Conservation (phyloP, 345 rosid genomes). For the Bruguiera parviflora region DNA sequence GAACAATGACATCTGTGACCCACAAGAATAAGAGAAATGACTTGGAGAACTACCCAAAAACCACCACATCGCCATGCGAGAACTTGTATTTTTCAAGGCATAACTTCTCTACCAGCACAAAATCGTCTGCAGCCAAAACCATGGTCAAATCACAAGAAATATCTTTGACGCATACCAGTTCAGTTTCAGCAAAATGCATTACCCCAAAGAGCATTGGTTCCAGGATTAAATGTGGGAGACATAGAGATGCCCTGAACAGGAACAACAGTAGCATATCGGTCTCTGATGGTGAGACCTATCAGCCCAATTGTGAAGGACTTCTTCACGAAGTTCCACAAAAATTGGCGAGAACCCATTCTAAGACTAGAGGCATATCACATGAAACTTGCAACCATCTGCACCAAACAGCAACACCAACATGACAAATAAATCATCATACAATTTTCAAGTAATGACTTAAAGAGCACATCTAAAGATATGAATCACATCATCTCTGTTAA, state of each 20-base stretch:
- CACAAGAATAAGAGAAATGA: background rate
- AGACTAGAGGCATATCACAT: slow-evolving; percentile 17
- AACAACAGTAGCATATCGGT: slow-evolving; percentile 54
- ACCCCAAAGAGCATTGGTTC: slow-evolving; percentile 25
- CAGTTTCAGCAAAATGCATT: background rate
- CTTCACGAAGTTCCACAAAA: slow-evolving; percentile 52
- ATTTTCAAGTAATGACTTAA: too few species aligned
- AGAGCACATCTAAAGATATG: too few species aligned
- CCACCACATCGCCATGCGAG: slow-evolving; percentile 72
- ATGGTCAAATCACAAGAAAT: slow-evolving; percentile 12
- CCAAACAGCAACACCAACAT: slow-evolving; percentile 1
- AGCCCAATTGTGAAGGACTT: slow-evolving; percentile 53
- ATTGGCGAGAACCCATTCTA: slow-evolving; percentile 22
- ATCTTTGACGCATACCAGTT: slow-evolving; percentile 6
- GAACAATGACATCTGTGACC: background rate
- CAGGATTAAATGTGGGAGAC: slow-evolving; percentile 75
- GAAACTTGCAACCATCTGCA: slow-evolving; percentile 38
- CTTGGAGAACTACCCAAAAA: slow-evolving; percentile 55
- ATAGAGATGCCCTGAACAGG: slow-evolving; percentile 67
- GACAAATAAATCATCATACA: too few species aligned
- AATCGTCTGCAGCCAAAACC: slow-evolving; percentile 62
- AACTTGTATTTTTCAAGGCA: slow-evolving; percentile 75
- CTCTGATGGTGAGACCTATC: slow-evolving; percentile 60
- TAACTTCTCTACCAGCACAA: slow-evolving; percentile 69
- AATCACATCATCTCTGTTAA: too few species aligned